These are phyloP conservation scores for Spatholobus suberectus DNA, from an alignment of 306 rosid species.

Conservation along the genomic window DNA sequence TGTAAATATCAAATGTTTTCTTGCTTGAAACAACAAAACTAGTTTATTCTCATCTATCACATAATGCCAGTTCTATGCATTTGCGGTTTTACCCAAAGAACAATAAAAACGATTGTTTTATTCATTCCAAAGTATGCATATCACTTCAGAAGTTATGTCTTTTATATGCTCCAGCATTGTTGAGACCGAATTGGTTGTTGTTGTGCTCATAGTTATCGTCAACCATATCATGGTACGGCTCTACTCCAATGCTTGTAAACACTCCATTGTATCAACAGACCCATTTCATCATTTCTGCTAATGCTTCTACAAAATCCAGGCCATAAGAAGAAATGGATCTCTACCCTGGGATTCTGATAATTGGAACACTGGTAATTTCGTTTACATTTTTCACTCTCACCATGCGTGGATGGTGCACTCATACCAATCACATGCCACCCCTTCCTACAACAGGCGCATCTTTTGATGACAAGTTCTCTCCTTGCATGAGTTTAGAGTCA, in stretches of 20 bases:
- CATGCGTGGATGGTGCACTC: constrained; percentile 47
- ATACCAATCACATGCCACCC: neutral
- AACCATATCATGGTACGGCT: neutral
- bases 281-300: neutral
- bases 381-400: constrained; percentile 41
- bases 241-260: constrained; percentile 25
- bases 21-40: neutral
- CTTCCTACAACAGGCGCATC: constrained; percentile 30
- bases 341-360: constrained; percentile 28
- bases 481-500: constrained; percentile 47
- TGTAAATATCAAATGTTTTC: constrained; percentile 2
- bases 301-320: neutral
- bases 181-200: constrained; percentile 14
- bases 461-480: constrained; percentile 37
- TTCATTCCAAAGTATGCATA: neutral
- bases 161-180: constrained; percentile 38
- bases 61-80: neutral
- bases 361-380: constrained; percentile 38
- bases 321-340: constrained; percentile 15
- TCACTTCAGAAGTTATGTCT: neutral
- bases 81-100: neutral
- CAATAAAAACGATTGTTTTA: neutral
- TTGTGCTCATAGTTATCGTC: constrained; percentile 42
- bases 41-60: neutral
- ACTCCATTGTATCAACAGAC: neutral